Evolutionary conservation across 2,329 filamentous ascomycete genomes (phyloP).

Genomic region (Neospermospora avenae): DNA sequence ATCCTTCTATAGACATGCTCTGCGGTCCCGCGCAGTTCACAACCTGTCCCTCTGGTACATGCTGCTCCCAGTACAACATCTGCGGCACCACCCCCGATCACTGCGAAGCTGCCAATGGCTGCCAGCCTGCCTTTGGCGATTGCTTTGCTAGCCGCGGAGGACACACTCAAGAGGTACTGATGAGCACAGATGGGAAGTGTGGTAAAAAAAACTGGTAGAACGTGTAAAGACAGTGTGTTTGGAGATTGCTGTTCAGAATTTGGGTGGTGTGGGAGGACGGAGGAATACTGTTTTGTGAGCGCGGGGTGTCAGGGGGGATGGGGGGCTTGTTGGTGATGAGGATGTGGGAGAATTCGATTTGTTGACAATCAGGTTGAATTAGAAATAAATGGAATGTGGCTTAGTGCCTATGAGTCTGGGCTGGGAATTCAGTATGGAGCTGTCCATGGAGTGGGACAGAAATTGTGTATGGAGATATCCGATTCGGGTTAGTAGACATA

Average conservation of each 20-base stretch:
- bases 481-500: no score
- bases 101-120: conserved; percentile 17
- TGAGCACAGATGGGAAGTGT: conserved; percentile 21
- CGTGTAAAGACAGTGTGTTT: conserved; percentile 13
- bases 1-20: neutral
- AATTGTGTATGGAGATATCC: no score
- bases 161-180: no score
- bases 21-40: conserved; percentile 4
- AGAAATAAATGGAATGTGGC: no score
- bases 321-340: conserved; percentile 3
- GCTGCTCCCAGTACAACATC: conserved; percentile 16
- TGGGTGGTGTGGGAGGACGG: conserved; percentile 19
- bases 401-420: no score
- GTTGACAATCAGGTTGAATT: no score
- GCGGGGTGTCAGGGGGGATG: conserved; percentile 8
- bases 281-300: conserved; percentile 12
- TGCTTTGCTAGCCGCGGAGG: conserved; percentile 13
- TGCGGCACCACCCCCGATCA: conserved; percentile 15
- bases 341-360: no score
- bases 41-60: conserved; percentile 1
- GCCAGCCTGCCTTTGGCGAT: conserved; percentile 18
- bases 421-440: no score
- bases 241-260: conserved; percentile 22
- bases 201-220: conserved; percentile 1
- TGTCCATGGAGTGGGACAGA: no score